A percentile compares a stretch with the other conserved stretches of the same genome.
phyloP scores from a whole-genome alignment of 2,329 filamentous ascomycete genomes.

The Monosporascus sp. region DNA sequence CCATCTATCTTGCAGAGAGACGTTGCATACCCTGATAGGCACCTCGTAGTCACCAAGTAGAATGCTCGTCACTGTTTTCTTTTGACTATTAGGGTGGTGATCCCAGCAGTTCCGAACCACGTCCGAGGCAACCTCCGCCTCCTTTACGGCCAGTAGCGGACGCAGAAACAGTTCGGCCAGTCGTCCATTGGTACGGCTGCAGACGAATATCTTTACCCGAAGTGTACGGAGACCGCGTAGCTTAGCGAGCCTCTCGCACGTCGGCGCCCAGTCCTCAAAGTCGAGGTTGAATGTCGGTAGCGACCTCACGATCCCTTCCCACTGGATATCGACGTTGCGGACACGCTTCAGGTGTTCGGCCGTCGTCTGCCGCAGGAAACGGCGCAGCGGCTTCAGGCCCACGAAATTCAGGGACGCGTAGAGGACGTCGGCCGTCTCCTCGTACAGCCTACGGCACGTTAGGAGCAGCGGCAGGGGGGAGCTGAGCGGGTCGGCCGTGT shows the following conservation, averaged over 20 bases:
- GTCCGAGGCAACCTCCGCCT: not conserved
- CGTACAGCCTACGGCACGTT: not conserved
- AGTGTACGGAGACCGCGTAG: not conserved
- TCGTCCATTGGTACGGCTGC: not conserved
- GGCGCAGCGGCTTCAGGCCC: not conserved
- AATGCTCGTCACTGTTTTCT: not conserved
- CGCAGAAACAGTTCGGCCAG: not conserved
- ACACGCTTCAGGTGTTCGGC: not conserved
- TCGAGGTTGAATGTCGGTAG: not conserved
- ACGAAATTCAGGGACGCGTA: constrained; percentile 1
- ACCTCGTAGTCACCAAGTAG: not conserved
- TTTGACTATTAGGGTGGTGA: not conserved
- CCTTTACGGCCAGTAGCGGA: not conserved
- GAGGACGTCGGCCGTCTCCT: not conserved
- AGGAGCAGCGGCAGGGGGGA: not conserved
- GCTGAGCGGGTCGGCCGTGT: not conserved
- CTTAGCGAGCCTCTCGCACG: constrained; percentile 1
- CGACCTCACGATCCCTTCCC: not conserved
- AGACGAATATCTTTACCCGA: not conserved
- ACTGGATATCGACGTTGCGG: not conserved
- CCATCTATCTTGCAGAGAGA: not conserved
- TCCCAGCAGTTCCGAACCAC: not conserved
- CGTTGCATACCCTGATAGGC: not conserved
- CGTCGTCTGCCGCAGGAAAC: not conserved
- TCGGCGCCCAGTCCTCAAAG: constrained; percentile 1